These are phyloP conservation scores for Pseudogymnoascus sp. DNA, from an alignment of 2,329 filamentous ascomycete species.

Conservation along the genomic window DNA sequence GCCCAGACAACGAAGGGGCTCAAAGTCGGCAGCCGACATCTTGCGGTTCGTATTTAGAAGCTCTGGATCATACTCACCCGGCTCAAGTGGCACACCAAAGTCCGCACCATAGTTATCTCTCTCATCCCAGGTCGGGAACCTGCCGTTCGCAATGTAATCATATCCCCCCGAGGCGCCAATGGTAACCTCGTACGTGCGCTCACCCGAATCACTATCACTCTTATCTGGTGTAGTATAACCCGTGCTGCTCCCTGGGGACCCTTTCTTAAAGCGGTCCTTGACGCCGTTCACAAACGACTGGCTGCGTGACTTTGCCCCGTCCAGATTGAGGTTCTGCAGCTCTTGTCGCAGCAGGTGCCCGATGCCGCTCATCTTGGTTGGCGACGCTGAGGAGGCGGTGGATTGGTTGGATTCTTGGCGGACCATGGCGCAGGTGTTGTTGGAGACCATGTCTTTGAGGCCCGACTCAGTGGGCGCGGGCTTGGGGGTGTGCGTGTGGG, in stretches of 20 bases:
- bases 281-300: slow-evolving; percentile 50
- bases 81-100: slow-evolving; percentile 32
- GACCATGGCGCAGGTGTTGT: slow-evolving; percentile 42
- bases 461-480: slow-evolving; percentile 26
- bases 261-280: slow-evolving; percentile 32
- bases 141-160: slow-evolving; percentile 48
- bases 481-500: slow-evolving; percentile 14
- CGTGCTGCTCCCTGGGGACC: slow-evolving; percentile 35
- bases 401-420: slow-evolving; percentile 41
- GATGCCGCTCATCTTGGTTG: slow-evolving; percentile 60
- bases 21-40: slow-evolving; percentile 77
- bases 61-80: slow-evolving; percentile 46
- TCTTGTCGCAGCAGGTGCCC: slow-evolving; percentile 67
- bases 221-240: slow-evolving; percentile 28
- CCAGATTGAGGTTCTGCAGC: slow-evolving; percentile 67
- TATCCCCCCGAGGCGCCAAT: slow-evolving; percentile 68
- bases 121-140: slow-evolving; percentile 19
- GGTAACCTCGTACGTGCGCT: slow-evolving; percentile 75
- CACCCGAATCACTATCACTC: slow-evolving; percentile 53
- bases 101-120: slow-evolving; percentile 24
- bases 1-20: slow-evolving; percentile 81
- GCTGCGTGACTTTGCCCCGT: slow-evolving; percentile 35
- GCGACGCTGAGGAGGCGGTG: slow-evolving; percentile 29
- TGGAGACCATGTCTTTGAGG: slow-evolving; percentile 31
- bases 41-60: slow-evolving; percentile 53